Conservation (phyloP, 2,329 filamentous ascomycete genomes). For the Boeremia exigua region DNA sequence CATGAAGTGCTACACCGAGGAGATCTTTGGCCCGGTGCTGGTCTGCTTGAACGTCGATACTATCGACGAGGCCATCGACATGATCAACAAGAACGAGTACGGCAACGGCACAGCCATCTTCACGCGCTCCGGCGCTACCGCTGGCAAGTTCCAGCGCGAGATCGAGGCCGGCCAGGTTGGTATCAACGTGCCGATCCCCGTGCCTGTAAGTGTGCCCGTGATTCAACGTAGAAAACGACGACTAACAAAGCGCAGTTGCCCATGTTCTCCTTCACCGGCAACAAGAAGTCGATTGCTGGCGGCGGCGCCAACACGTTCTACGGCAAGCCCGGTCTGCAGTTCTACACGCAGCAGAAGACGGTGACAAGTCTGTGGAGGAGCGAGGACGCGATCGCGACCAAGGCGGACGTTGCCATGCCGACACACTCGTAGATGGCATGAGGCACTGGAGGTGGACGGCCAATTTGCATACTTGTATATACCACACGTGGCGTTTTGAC, state of each 20-base stretch:
- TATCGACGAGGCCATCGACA: conserved; percentile 77
- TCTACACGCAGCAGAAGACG: conserved; percentile 98
- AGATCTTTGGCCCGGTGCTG: conserved; percentile 85
- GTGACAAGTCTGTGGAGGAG: conserved; percentile 90
- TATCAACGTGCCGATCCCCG: conserved; percentile 82
- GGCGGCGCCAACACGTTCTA: conserved; percentile 95
- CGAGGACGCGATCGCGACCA: conserved; percentile 82
- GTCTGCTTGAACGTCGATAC: conserved; percentile 81
- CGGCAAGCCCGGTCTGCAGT: conserved; percentile 87
- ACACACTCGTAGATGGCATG: conserved; percentile 54
- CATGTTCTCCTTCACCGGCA: conserved; percentile 70
- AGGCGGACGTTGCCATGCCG: conserved; percentile 90
- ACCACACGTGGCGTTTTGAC: background rate
- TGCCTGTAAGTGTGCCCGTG: conserved; percentile 47
- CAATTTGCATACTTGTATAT: conserved; percentile 6
- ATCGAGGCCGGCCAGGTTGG: conserved; percentile 87
- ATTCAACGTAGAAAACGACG: background rate
- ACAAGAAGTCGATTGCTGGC: conserved; percentile 88
- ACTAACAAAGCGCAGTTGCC: conserved; percentile 50
- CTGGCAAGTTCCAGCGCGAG: conserved; percentile 77
- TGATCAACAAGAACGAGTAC: conserved; percentile 87
- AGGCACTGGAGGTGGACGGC: background rate
- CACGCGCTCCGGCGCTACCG: conserved; percentile 77
- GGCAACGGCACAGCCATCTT: conserved; percentile 88
- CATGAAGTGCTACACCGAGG: conserved; percentile 85